These are phyloP conservation scores for Amanita thiersii DNA, from an alignment of 768 basidiomycete genomes.

Conservation along the genomic window DNA sequence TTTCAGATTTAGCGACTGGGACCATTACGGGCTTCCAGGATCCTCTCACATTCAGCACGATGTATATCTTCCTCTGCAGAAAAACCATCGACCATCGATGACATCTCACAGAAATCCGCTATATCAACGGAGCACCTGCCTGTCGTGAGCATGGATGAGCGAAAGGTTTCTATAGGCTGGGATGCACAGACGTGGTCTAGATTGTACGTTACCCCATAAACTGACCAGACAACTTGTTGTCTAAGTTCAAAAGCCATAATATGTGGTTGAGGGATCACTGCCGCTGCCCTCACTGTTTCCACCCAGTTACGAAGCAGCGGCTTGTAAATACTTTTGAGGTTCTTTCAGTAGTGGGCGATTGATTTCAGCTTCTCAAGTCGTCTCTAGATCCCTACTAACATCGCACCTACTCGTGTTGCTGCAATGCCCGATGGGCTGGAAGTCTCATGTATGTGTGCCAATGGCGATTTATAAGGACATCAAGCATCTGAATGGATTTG, in stretches of 20 bases:
- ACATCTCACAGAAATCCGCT: neutral
- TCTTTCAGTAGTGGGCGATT: too few relatives aligned
- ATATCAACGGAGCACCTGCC: conserved; percentile 33
- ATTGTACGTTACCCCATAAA: conserved; percentile 46
- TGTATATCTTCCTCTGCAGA: too few relatives aligned
- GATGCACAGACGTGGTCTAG: conserved; percentile 62
- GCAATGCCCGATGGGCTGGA: conserved; percentile 56
- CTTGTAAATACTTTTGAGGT: conserved; percentile 81
- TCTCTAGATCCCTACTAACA: conserved; percentile 64
- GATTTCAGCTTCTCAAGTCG: neutral
- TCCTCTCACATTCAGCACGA: too few relatives aligned
- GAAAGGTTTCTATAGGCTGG: conserved; percentile 67
- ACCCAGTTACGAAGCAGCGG: conserved; percentile 85
- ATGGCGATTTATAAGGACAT: neutral
- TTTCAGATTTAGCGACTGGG: too few relatives aligned
- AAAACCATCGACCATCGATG: too few relatives aligned
- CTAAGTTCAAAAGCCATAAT: conserved; percentile 54
- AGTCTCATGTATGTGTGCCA: conserved; percentile 65
- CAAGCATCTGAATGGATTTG: neutral
- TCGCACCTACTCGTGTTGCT: conserved; percentile 54
- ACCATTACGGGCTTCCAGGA: too few relatives aligned
- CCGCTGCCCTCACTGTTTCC: conserved; percentile 80
- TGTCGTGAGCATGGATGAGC: conserved; percentile 46
- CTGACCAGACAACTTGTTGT: neutral
- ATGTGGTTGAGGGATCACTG: conserved; percentile 94